Evolutionary conservation across 768 basidiomycete species (phyloP).

Genomic region (Calocybe indica): DNA sequence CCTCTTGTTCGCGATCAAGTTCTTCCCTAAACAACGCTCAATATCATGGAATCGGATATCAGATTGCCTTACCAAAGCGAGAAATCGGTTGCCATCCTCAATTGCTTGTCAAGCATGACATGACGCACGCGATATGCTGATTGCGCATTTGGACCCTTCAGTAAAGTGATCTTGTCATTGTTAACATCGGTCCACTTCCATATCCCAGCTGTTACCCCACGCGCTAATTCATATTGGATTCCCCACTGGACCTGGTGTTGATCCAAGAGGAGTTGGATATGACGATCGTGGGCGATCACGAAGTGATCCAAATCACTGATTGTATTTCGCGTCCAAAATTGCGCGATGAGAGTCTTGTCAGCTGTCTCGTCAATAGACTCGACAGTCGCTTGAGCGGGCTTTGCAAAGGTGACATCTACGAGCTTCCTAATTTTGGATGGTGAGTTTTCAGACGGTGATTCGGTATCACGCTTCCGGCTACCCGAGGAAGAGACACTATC

Average conservation of each 20-base stretch:
- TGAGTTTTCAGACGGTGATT: constrained; percentile 1
- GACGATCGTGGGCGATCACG: constrained; percentile 29
- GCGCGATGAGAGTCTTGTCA: too few relatives aligned
- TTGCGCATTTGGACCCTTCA: constrained; percentile 25
- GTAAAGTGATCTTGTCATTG: constrained; percentile 14
- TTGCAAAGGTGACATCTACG: background rate
- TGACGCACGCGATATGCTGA: constrained; percentile 24
- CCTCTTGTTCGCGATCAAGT: constrained; percentile 62
- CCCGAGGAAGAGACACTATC: background rate
- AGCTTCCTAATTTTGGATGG: constrained; percentile 11
- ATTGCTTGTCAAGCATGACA: constrained; percentile 22
- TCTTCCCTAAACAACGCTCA: constrained; percentile 29
- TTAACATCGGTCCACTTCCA: constrained; percentile 39
- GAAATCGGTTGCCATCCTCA: constrained; percentile 10
- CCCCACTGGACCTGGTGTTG: constrained; percentile 34
- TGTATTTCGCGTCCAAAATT: too few relatives aligned
- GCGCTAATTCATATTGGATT: constrained; percentile 39
- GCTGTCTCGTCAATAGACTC: too few relatives aligned
- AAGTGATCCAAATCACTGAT: too few relatives aligned
- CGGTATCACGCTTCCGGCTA: constrained; percentile 2
- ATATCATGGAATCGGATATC: background rate
- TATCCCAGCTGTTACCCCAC: constrained; percentile 27
- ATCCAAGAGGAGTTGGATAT: constrained; percentile 31
- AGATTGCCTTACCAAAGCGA: constrained; percentile 29
- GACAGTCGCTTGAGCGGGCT: background rate